Evolutionary conservation across 176 grass and related monocot genomes (phyloP).

Genomic region (Triticum urartu): DNA sequence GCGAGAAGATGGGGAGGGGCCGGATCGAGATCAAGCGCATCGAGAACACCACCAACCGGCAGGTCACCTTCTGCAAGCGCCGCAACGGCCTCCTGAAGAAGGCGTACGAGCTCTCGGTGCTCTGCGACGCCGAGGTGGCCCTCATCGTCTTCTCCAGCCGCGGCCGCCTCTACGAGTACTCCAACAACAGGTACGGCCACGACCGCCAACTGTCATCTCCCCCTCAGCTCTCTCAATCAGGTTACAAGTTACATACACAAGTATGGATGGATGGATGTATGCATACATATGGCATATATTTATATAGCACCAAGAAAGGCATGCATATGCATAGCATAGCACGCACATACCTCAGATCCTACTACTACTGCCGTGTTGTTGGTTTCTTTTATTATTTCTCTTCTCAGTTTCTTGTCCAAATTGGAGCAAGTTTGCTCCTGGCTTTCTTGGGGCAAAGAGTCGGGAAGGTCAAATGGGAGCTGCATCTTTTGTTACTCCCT

Average conservation of each 20-base stretch:
- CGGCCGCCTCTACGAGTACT: slow-evolving; percentile 79
- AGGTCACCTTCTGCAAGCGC: slow-evolving; percentile 90
- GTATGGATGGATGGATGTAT: neutral
- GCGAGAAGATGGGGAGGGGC: slow-evolving; percentile 61
- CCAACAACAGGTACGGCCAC: slow-evolving; percentile 57
- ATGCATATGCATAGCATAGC: slow-evolving; percentile 18
- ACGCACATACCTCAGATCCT: slow-evolving; percentile 23
- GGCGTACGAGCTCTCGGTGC: slow-evolving; percentile 75
- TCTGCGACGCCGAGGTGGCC: slow-evolving; percentile 75
- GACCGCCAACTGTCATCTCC: neutral
- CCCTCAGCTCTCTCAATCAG: neutral
- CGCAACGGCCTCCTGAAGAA: slow-evolving; percentile 86
- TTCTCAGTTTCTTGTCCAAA: slow-evolving; percentile 33
- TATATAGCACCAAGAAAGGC: slow-evolving; percentile 11
- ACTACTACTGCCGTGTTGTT: neutral
- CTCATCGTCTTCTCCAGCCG: slow-evolving; percentile 83
- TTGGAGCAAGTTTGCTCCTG: slow-evolving; percentile 43
- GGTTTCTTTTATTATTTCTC: neutral
- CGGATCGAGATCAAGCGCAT: slow-evolving; percentile 89
- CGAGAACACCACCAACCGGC: slow-evolving; percentile 76
- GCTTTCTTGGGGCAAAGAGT: slow-evolving; percentile 40
- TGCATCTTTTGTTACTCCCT: slow-evolving; percentile 51
- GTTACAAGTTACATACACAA: neutral
- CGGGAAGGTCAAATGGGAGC: slow-evolving; percentile 46
- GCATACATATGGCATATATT: neutral